Evolutionary conservation across 208 protist species (phyloP).

Genomic region (Leishmania tropica): DNA sequence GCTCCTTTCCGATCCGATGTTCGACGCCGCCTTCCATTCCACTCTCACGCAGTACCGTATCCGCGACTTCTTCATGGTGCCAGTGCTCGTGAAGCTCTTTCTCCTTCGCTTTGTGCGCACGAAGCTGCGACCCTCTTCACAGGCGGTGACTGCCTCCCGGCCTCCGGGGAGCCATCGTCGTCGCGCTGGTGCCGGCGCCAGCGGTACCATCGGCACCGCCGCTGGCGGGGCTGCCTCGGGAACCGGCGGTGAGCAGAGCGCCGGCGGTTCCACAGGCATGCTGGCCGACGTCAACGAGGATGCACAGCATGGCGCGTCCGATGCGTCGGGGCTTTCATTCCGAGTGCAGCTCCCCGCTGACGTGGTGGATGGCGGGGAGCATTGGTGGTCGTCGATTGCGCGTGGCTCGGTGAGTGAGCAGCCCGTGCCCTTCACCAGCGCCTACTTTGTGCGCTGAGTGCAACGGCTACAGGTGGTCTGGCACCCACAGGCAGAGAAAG

Average conservation of each 20-base stretch:
- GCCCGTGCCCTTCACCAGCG: slow-evolving; percentile 19
- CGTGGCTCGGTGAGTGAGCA: slow-evolving; percentile 35
- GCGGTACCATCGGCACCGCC: neutral
- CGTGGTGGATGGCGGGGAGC: slow-evolving; percentile 66
- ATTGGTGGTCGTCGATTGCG: slow-evolving; percentile 37
- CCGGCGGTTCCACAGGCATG: neutral
- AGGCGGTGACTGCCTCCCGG: neutral
- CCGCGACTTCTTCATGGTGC: slow-evolving; percentile 72
- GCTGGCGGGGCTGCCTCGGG: neutral
- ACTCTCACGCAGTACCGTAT: slow-evolving; percentile 65
- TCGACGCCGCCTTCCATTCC: slow-evolving; percentile 73
- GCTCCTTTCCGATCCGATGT: slow-evolving; percentile 84
- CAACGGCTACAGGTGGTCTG: neutral
- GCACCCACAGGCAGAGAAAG: neutral
- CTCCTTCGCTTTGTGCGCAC: slow-evolving; percentile 64
- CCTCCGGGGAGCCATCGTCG: slow-evolving; percentile 12
- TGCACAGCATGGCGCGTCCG: neutral
- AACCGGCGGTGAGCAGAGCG: neutral
- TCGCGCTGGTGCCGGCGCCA: neutral
- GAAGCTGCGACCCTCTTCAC: slow-evolving; percentile 33
- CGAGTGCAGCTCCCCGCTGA: slow-evolving; percentile 63
- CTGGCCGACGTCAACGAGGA: neutral
- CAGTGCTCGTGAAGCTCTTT: slow-evolving; percentile 63
- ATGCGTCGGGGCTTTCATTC: slow-evolving; percentile 45
- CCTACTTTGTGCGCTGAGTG: slow-evolving; percentile 4